Evolutionary conservation across 1,284 basidiomycete genomes (phyloP).

Genomic region (Fomitopsis pinicola): DNA sequence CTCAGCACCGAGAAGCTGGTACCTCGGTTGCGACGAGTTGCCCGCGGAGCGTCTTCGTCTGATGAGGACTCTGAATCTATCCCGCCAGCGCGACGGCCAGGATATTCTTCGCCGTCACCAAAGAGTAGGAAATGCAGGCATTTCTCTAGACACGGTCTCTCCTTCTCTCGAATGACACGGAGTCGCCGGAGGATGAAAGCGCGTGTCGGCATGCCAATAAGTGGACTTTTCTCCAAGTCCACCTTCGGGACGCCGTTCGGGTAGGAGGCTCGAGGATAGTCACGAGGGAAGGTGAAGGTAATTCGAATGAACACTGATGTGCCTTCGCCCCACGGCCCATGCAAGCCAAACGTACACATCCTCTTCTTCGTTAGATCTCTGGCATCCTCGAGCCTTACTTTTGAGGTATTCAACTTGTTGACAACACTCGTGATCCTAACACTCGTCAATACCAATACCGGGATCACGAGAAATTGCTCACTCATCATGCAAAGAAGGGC

Average conservation of each 20-base stretch:
- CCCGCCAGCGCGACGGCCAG: slow-evolving; percentile 32
- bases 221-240: slow-evolving; percentile 79
- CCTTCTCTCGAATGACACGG: slow-evolving; percentile 62
- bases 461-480: slow-evolving; percentile 30
- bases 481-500: slow-evolving; percentile 77
- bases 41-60: slow-evolving; percentile 32
- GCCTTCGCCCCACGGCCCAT: slow-evolving; percentile 87
- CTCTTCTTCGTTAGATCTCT: slow-evolving; percentile 73
- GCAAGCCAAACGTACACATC: slow-evolving; percentile 81
- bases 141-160: slow-evolving; percentile 76
- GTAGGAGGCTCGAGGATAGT: slow-evolving; percentile 66
- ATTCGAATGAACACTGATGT: slow-evolving; percentile 82
- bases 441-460: not conserved
- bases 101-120: slow-evolving; percentile 41
- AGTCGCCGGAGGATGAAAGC: slow-evolving; percentile 76
- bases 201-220: slow-evolving; percentile 73
- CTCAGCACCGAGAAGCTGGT: slow-evolving; percentile 50
- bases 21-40: slow-evolving; percentile 39
- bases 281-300: slow-evolving; percentile 85
- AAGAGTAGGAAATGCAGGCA: slow-evolving; percentile 81
- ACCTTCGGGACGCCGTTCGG: slow-evolving; percentile 70
- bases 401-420: slow-evolving; percentile 63
- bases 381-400: slow-evolving; percentile 85
- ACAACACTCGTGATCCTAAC: slow-evolving; percentile 74
- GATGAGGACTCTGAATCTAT: slow-evolving; percentile 55